phyloP scores from a whole-genome alignment of 257 asterid species.

The Penstemon eatonii region DNA sequence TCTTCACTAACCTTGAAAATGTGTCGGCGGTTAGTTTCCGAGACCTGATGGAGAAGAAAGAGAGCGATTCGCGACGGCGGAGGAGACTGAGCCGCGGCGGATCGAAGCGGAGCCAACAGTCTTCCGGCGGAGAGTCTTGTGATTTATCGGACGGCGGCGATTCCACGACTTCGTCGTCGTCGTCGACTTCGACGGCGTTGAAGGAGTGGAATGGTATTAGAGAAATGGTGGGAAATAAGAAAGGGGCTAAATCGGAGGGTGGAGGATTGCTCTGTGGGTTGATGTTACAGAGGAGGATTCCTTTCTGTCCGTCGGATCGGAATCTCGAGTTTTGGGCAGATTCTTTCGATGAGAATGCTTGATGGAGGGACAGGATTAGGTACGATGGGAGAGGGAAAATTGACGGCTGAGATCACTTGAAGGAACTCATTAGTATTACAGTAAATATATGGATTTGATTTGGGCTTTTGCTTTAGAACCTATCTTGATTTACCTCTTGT shows the following conservation, averaged over 20 bases:
- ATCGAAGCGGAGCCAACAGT: constrained; percentile 59
- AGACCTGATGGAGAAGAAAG: constrained; percentile 53
- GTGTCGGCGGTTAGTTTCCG: constrained; percentile 63
- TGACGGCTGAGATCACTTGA: not conserved
- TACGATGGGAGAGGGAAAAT: not conserved
- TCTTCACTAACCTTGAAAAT: constrained; percentile 53
- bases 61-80: constrained; percentile 40
- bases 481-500: too few relatives aligned
- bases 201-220: constrained; percentile 68
- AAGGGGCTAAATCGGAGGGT: constrained; percentile 44
- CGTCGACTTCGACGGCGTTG: constrained; percentile 57
- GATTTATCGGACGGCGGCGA: constrained; percentile 70
- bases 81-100: constrained; percentile 63
- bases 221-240: constrained; percentile 57
- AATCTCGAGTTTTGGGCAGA: constrained; percentile 53
- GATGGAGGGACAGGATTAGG: not conserved
- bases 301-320: constrained; percentile 60
- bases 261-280: constrained; percentile 73
- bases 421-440: not conserved
- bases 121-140: constrained; percentile 64
- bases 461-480: too few relatives aligned
- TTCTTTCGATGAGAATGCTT: constrained; percentile 35
- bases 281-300: constrained; percentile 57
- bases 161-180: constrained; percentile 66
- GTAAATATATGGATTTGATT: not conserved